Evolutionary conservation across 2,329 filamentous ascomycete species (phyloP).

Genomic region (Stachybotrys chlorohalonatus): DNA sequence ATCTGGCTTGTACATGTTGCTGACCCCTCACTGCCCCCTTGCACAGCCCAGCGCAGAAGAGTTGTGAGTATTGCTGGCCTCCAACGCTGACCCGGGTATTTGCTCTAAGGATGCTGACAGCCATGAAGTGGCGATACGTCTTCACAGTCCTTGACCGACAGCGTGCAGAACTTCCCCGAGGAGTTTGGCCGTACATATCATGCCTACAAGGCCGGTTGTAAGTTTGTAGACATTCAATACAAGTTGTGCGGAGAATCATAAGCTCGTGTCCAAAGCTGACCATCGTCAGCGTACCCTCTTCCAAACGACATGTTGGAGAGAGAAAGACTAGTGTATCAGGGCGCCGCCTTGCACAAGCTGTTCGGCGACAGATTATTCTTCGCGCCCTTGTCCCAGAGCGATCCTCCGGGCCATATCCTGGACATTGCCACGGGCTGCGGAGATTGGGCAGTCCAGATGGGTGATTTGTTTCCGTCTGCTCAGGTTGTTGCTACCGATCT

Average conservation of each 20-base stretch:
- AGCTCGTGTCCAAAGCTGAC: too few species aligned
- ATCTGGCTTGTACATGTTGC: background rate
- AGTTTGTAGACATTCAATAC: slow-evolving; percentile 9
- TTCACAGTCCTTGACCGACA: slow-evolving; percentile 30
- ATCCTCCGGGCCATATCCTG: slow-evolving; percentile 26
- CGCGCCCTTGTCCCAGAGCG: slow-evolving; percentile 26
- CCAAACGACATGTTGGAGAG: slow-evolving; percentile 34
- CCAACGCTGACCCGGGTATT: background rate
- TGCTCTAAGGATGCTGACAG: background rate
- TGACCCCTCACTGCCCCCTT: slow-evolving; percentile 7
- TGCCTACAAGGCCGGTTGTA: slow-evolving; percentile 37
- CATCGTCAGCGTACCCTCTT: slow-evolving; percentile 30
- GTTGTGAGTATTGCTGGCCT: slow-evolving; percentile 9
- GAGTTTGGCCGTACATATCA: slow-evolving; percentile 38
- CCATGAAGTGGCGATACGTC: slow-evolving; percentile 8
- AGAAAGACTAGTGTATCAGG: slow-evolving; percentile 31
- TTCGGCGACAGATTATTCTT: slow-evolving; percentile 32
- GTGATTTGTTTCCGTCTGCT: slow-evolving; percentile 49
- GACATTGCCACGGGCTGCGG: slow-evolving; percentile 38
- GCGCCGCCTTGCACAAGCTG: slow-evolving; percentile 24
- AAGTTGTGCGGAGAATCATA: too few species aligned
- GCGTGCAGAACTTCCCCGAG: slow-evolving; percentile 30
- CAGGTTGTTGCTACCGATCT: slow-evolving; percentile 56
- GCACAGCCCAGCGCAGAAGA: slow-evolving; percentile 11
- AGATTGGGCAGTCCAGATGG: slow-evolving; percentile 60